Base-by-base conservation (phyloP, 805 yeast genomes). In the Candida jianshihensis region DNA sequence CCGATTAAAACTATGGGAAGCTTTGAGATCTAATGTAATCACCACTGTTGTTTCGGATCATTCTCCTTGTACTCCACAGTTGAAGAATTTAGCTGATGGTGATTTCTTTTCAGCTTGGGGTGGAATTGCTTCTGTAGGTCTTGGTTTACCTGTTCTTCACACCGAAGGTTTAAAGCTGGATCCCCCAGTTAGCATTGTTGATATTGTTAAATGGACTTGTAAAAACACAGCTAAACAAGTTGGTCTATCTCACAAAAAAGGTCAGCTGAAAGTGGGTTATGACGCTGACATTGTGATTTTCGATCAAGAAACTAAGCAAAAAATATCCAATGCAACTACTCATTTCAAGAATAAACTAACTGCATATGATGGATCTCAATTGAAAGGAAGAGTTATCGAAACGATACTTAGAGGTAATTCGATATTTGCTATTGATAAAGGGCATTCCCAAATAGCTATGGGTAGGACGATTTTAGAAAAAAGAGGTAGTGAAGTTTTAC, bases 51-150 rank as follows among this genome's bases (percentile, higher is more conserved):
- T 90, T 6, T 83, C 95, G 11, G 97, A 89, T 58, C 97, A 89
- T 60, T 85, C 96, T 4, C 97, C 97, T 3, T 89, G 97, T 61
- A 86, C 96, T 0, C 95, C 97, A 0, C 86, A 86, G 41, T 66
- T 89, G 51, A 89, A 89, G 59, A 83, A 85, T 17, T 66, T 87
- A 35, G 81, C 76, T 10, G 68, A 75, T 41, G 96, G 96, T 28
- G 95, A 89, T 55, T 89, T 89, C 56, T 76, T 89, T 48, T 73
- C 79, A 25, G 95, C 97, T 3, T 89, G 97, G 97, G 97, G 97
- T 25, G 97, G 97, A 9, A 87, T 89, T 28, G 71, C 95, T 2
- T 84, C 95, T 1, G 94, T 89, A 22, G 97, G 97, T 0, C 73
- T 90, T 28, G 97, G 97, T 0, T 67, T 89, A 32, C 84, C 95